A percentile compares a stretch with the other conserved stretches of the same genome.
These are phyloP conservation scores for Flaveria brownii DNA, from an alignment of 129 eudicot species.

Conservation along the genomic window DNA sequence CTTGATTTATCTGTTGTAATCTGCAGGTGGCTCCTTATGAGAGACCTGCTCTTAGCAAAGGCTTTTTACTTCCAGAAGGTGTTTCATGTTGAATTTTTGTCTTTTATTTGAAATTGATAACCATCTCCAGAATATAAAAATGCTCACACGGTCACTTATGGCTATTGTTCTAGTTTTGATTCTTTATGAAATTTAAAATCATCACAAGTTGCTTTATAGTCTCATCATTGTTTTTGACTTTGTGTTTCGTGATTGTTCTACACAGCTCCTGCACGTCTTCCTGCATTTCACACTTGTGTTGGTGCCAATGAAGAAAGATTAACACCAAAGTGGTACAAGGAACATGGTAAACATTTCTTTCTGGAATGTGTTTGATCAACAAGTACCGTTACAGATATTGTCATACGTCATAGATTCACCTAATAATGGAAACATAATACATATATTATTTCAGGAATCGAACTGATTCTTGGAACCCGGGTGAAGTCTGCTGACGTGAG, in stretches of 20 bases:
- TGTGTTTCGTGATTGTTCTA: slow-evolving; percentile 7
- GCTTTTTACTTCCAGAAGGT: slow-evolving; percentile 98
- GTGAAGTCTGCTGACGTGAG: slow-evolving; percentile 25
- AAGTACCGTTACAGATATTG: not conserved
- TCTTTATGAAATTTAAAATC: not conserved
- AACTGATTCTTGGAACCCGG: slow-evolving; percentile 17
- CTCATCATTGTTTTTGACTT: not conserved
- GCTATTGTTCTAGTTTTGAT: slow-evolving; percentile 2
- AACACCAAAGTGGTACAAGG: slow-evolving; percentile 88
- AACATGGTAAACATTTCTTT: slow-evolving; percentile 60
- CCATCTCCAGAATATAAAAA: not conserved
- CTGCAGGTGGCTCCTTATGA: slow-evolving; percentile 94
- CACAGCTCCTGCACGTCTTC: slow-evolving; percentile 83
- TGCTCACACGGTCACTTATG: not conserved
- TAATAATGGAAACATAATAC: slow-evolving; percentile 7
- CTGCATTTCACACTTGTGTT: slow-evolving; percentile 94
- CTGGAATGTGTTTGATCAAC: slow-evolving; percentile 9
- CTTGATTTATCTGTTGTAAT: slow-evolving; percentile 18
- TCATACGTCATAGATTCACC: not conserved
- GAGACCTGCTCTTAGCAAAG: slow-evolving; percentile 99
- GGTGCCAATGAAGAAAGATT: slow-evolving; percentile 83
- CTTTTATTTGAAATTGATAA: not conserved
- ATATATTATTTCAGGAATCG: slow-evolving; percentile 7
- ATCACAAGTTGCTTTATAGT: not conserved
- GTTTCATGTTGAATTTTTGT: slow-evolving; percentile 11